Evolutionary conservation across 2,329 filamentous ascomycete genomes (phyloP).

Genomic region (Claviceps purpurea): DNA sequence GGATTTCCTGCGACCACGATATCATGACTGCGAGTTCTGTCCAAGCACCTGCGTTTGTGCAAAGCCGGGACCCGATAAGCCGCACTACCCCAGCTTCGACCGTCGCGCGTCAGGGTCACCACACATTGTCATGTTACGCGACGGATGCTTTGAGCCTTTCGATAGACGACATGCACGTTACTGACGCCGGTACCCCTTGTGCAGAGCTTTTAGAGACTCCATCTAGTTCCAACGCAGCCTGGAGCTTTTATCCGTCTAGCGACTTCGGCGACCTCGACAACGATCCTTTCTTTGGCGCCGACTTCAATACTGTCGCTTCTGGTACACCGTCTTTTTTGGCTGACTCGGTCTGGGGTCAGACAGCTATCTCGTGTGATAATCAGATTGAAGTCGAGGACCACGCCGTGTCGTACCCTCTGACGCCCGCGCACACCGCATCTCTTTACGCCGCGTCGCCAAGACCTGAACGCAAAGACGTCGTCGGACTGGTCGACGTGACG

Average conservation of each 20-base stretch:
- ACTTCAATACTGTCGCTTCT: slow-evolving; percentile 30
- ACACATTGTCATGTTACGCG: slow-evolving; percentile 18
- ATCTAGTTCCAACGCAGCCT: slow-evolving; percentile 33
- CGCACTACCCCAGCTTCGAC: slow-evolving; percentile 17
- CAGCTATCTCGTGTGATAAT: slow-evolving; percentile 6
- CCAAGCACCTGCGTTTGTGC: slow-evolving; percentile 25
- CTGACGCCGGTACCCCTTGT: slow-evolving; percentile 18
- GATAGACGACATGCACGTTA: slow-evolving; percentile 19
- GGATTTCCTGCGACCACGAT: too few species aligned
- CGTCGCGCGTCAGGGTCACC: slow-evolving; percentile 9
- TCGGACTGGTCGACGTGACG: slow-evolving; percentile 10
- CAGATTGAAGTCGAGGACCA: slow-evolving; percentile 8
- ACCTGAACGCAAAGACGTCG: slow-evolving; percentile 18
- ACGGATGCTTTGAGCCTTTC: slow-evolving; percentile 29
- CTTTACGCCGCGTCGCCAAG: slow-evolving; percentile 31
- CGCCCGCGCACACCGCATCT: slow-evolving; percentile 37
- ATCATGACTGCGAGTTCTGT: slow-evolving; percentile 32
- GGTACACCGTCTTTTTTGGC: slow-evolving; percentile 33
- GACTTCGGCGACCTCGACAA: slow-evolving; percentile 33
- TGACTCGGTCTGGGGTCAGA: slow-evolving; percentile 15
- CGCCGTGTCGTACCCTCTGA: slow-evolving; percentile 29
- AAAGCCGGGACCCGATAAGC: slow-evolving; percentile 23
- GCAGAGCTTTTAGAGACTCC: slow-evolving; percentile 29
- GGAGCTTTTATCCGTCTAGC: slow-evolving; percentile 36
- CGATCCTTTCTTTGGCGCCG: slow-evolving; percentile 38